phyloP scores from a whole-genome alignment of 805 yeast genomes.

The Lachancea waltii region DNA sequence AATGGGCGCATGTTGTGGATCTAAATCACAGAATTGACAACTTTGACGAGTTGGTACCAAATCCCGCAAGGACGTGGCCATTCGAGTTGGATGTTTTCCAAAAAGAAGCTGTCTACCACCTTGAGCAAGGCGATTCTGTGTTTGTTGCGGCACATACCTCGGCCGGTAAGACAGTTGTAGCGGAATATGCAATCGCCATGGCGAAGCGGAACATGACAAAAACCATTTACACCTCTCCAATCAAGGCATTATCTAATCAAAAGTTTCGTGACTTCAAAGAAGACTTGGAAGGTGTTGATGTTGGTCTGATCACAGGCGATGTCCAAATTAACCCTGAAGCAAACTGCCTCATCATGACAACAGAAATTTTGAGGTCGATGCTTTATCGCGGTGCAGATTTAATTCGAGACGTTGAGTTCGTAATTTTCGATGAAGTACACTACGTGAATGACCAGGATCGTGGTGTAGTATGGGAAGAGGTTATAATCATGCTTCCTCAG shows the following conservation, averaged over 20 bases:
- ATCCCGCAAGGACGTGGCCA: conserved; percentile 92
- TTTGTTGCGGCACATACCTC: conserved; percentile 99
- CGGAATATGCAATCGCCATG: conserved; percentile 97
- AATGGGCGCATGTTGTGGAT: conserved; percentile 96
- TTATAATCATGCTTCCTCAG: conserved; percentile 93
- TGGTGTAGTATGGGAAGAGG: conserved; percentile 99
- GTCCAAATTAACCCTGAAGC: conserved; percentile 97
- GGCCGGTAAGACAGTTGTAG: conserved; percentile 97
- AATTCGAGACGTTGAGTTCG: conserved; percentile 95
- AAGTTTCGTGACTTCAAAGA: conserved; percentile 83
- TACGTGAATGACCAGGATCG: conserved; percentile 95
- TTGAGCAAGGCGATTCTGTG: conserved; percentile 97
- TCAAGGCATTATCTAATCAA: conserved; percentile 84
- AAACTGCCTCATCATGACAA: conserved; percentile 93
- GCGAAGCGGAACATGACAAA: conserved; percentile 94
- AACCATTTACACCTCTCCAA: conserved; percentile 93
- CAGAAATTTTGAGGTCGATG: conserved; percentile 93
- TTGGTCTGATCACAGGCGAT: conserved; percentile 95
- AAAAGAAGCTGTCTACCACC: conserved; percentile 91
- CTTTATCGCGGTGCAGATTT: conserved; percentile 93
- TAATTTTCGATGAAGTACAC: conserved; percentile 96
- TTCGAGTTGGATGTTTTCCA: conserved; percentile 92
- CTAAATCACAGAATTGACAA: conserved; percentile 75
- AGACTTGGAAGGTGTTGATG: conserved; percentile 73
- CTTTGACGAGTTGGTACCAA: conserved; percentile 82